A percentile compares a stretch with the other conserved stretches of the same genome.
These are phyloP conservation scores for Cercospora sesami DNA, from an alignment of 2,329 filamentous ascomycete species.

Conservation along the genomic window DNA sequence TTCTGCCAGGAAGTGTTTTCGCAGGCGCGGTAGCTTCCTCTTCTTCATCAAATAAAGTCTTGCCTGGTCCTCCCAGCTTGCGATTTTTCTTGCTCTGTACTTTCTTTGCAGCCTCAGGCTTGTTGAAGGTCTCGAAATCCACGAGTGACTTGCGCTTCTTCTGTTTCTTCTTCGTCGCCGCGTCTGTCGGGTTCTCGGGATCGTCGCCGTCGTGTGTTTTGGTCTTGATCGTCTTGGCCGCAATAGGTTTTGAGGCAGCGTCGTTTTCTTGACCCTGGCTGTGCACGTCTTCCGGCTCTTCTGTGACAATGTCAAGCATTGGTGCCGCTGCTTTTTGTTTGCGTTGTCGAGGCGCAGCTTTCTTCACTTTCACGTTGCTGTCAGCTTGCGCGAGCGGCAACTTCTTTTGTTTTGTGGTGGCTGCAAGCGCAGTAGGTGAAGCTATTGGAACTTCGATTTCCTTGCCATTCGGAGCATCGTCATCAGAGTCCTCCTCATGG, in stretches of 20 bases:
- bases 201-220: conserved; percentile 38
- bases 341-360: conserved; percentile 39
- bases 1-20: conserved; percentile 31
- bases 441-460: conserved; percentile 29
- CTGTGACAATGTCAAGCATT: conserved; percentile 46
- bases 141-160: conserved; percentile 50
- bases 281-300: conserved; percentile 43
- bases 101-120: conserved; percentile 34
- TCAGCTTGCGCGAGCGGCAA: conserved; percentile 49
- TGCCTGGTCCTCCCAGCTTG: conserved; percentile 41
- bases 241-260: conserved; percentile 29
- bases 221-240: conserved; percentile 42
- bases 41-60: conserved; percentile 45
- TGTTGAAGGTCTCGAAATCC: conserved; percentile 44
- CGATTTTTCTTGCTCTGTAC: conserved; percentile 40
- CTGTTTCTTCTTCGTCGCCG: conserved; percentile 41
- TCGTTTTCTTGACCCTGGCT: conserved; percentile 42
- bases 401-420: conserved; percentile 37
- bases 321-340: conserved; percentile 42
- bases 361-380: conserved; percentile 45
- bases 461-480: conserved; percentile 31
- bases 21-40: conserved; percentile 35
- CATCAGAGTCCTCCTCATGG: conserved; percentile 36
- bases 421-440: conserved; percentile 30
- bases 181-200: conserved; percentile 40